Evolutionary conservation across 1,139 yeast species (phyloP).

Genomic region (Groenewaldozyma auringiensis): DNA sequence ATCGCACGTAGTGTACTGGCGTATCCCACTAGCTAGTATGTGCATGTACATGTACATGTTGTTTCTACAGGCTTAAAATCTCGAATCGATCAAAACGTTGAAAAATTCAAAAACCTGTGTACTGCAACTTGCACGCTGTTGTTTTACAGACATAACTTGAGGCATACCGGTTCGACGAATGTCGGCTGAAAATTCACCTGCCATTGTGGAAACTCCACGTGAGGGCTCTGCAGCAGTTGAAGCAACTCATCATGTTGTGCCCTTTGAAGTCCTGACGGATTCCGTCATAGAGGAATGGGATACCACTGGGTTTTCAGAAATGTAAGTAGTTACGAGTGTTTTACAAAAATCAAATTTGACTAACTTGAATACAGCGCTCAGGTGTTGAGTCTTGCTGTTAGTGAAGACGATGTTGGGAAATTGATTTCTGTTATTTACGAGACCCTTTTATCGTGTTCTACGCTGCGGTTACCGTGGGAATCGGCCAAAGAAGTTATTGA

Average conservation of each 20-base stretch:
- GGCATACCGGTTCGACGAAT: not conserved
- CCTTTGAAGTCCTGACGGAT: slow-evolving; percentile 13
- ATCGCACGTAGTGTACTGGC: no score
- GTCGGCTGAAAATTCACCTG: slow-evolving; percentile 2
- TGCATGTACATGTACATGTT: no score
- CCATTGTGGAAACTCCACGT: not conserved
- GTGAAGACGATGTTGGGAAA: slow-evolving; percentile 3
- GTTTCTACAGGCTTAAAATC: no score
- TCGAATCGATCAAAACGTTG: not conserved
- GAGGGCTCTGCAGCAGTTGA: not conserved
- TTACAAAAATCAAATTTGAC: not conserved
- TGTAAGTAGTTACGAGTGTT: slow-evolving; percentile 10
- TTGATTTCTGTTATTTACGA: slow-evolving; percentile 21
- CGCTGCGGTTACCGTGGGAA: slow-evolving; percentile 11
- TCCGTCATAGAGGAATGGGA: slow-evolving; percentile 18
- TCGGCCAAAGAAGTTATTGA: slow-evolving; percentile 8
- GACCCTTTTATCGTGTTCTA: slow-evolving; percentile 13
- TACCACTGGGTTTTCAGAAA: slow-evolving; percentile 12
- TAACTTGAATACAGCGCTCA: slow-evolving; percentile 5
- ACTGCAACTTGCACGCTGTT: not conserved
- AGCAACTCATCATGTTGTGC: slow-evolving; percentile 3
- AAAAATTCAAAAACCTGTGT: not conserved
- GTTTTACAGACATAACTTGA: not conserved
- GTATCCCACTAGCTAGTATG: no score
- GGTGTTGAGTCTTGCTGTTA: slow-evolving; percentile 5